Evolutionary conservation across 1,284 basidiomycete genomes (phyloP).

Genomic region (Ceratobasidium sp.): DNA sequence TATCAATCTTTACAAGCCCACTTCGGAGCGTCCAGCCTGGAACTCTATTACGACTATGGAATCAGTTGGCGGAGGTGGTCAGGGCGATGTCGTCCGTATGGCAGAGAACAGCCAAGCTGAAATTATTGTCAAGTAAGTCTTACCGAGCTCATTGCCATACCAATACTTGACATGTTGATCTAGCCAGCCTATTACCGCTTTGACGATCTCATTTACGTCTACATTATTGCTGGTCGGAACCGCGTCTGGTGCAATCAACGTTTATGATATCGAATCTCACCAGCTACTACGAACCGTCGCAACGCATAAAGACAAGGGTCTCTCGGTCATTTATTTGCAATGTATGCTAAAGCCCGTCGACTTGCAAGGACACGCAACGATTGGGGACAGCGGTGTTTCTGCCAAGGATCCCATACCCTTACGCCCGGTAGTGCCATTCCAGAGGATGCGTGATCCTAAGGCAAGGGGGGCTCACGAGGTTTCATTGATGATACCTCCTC

Average conservation of each 20-base stretch:
- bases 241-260: slow-evolving; percentile 76
- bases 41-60: slow-evolving; percentile 59
- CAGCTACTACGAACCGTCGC: slow-evolving; percentile 87
- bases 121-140: slow-evolving; percentile 71
- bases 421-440: slow-evolving; percentile 75
- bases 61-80: slow-evolving; percentile 79
- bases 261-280: slow-evolving; percentile 91
- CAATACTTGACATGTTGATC: slow-evolving; percentile 11
- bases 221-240: slow-evolving; percentile 84
- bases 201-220: slow-evolving; percentile 81
- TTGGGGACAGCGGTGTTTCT: slow-evolving; percentile 65
- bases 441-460: slow-evolving; percentile 76
- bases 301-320: slow-evolving; percentile 69
- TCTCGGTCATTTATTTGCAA: slow-evolving; percentile 78
- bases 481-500: slow-evolving; percentile 69
- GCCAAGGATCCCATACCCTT: slow-evolving; percentile 72
- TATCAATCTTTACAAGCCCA: slow-evolving; percentile 81
- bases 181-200: slow-evolving; percentile 75
- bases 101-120: slow-evolving; percentile 65
- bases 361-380: slow-evolving; percentile 79
- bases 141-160: slow-evolving; percentile 10
- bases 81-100: slow-evolving; percentile 75
- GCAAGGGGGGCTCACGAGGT: slow-evolving; percentile 77
- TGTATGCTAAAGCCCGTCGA: slow-evolving; percentile 88
- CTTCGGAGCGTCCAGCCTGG: slow-evolving; percentile 64